A percentile compares a stretch with the other conserved stretches of the same genome.
Conservation (phyloP, 148 eudicot species). For the Beta vulgaris region DNA sequence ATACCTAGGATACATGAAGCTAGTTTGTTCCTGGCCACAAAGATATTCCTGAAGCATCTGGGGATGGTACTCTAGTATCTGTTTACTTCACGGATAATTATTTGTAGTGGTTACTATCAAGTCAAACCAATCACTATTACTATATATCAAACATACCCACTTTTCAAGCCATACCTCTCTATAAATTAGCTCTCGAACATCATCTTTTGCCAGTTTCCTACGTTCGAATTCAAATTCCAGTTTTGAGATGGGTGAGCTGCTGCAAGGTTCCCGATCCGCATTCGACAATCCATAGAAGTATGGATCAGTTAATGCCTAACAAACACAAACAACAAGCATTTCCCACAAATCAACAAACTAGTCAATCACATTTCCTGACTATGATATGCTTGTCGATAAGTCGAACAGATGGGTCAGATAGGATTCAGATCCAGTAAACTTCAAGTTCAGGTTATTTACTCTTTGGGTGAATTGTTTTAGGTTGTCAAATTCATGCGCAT, state of each 20-base stretch:
- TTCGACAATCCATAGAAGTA: constrained; percentile 74
- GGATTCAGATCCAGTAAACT: too few relatives aligned
- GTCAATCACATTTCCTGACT: neutral
- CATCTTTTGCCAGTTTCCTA: constrained; percentile 67
- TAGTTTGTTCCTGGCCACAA: constrained; percentile 65
- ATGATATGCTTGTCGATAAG: too few relatives aligned
- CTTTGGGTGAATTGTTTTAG: too few relatives aligned
- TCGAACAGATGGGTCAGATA: too few relatives aligned
- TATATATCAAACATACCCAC: neutral
- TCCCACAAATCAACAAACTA: neutral
- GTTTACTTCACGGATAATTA: constrained; percentile 41
- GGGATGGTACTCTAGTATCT: constrained; percentile 95
- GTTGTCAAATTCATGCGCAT: too few relatives aligned
- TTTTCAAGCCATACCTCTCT: constrained; percentile 59
- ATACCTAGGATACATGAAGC: constrained; percentile 95
- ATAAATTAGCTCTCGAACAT: constrained; percentile 79
- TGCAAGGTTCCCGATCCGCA: constrained; percentile 67
- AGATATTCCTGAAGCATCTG: constrained; percentile 89
- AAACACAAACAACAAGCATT: constrained; percentile 7
- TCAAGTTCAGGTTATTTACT: too few relatives aligned
- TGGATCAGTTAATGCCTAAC: constrained; percentile 80
- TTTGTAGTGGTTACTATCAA: constrained; percentile 28
- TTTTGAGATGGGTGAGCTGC: constrained; percentile 61
- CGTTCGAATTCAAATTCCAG: constrained; percentile 83
- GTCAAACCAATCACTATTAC: constrained; percentile 2